Percentiles rank a stretch among this genome's conserved stretches.
Evolutionary conservation across 306 rosid species (phyloP).

Genomic region (Medicago truncatula): DNA sequence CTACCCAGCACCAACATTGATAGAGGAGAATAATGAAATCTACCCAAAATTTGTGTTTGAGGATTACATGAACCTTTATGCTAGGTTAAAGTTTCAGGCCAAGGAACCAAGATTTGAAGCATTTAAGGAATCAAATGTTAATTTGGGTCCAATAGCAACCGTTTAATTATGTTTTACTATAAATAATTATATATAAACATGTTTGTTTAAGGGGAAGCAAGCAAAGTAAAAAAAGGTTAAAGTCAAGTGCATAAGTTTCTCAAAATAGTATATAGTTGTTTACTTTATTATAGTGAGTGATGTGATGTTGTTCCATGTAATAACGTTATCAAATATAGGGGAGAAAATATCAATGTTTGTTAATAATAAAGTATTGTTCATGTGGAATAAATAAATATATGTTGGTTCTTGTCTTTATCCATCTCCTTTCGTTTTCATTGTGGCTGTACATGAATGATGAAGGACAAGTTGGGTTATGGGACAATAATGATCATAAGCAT

Average conservation of each 20-base stretch:
- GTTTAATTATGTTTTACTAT: conserved; percentile 5
- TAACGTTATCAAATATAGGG: background rate
- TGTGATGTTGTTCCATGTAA: conserved; percentile 16
- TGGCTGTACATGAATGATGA: conserved; percentile 34
- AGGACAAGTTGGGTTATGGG: conserved; percentile 30
- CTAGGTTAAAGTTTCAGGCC: conserved; percentile 25
- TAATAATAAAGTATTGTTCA: background rate
- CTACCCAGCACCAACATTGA: conserved; percentile 35
- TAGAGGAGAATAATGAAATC: conserved; percentile 17
- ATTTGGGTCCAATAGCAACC: conserved; percentile 23
- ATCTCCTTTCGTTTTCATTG: conserved; percentile 2
- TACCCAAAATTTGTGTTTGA: conserved; percentile 41
- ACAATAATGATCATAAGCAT: conserved; percentile 14
- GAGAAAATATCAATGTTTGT: background rate
- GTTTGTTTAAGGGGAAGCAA: conserved; percentile 11
- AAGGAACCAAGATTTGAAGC: conserved; percentile 42
- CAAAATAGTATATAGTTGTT: conserved; percentile 8
- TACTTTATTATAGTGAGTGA: conserved; percentile 4
- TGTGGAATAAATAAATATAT: background rate
- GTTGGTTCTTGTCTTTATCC: conserved; percentile 4
- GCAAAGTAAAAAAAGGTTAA: conserved; percentile 3
- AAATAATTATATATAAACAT: conserved; percentile 10
- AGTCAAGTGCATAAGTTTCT: conserved; percentile 9
- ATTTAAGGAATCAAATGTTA: conserved; percentile 24
- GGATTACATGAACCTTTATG: conserved; percentile 37